Evolutionary conservation across 2,329 filamentous ascomycete genomes (phyloP), one percentile per base, ranked within the genome.

Genomic region (Trichoderma atroviride): DNA sequence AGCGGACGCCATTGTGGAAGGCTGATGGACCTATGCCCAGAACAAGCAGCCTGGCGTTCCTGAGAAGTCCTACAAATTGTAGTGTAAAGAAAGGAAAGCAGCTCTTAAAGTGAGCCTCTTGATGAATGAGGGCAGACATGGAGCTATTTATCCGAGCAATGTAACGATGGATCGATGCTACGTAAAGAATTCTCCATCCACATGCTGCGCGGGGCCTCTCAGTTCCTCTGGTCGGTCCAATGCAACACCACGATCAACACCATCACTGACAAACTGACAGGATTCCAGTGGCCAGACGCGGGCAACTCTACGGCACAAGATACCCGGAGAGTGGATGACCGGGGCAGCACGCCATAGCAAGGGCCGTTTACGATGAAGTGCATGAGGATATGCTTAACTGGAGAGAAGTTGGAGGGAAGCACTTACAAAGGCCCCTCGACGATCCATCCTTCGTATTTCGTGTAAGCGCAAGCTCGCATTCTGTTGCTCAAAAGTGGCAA

Each of bases 331-430:
- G 65, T 68, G 65, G 65, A 68, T 56, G 65, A 22, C 43, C 40
- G 11, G 57, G 56, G 56, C 19, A 59, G 65, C 65, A 68, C 65
- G 65, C 56, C 33, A 68, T 68, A 55, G 35, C 64, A 67, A 40
- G 64, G 55, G 31, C 33, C 14, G 16, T 16, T 35, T 40, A 59
- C 56, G 63, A 50, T n/a, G 53, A 14, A 22, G 2, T 27, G 22
- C 40, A 19, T 33, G 22, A 35, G 6, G 31, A 52, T 67, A 37
- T 67, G 29, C 55, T 67, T 27, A 31, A 59, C 19, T 50, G 9
- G 47, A 50, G 47, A 13, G 47, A 24, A 50, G 11, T 22, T 50
- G 16, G 52, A 31, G 27, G 52, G 4, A 14, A 55, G 52, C 24
- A 55, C 24, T 31, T 55, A 27, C 62, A 65, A 33, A 56, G 6